A percentile compares a stretch with the other conserved stretches of the same genome.
Conservation (phyloP, 2,329 filamentous ascomycete species). For the Talaromyces sp. region DNA sequence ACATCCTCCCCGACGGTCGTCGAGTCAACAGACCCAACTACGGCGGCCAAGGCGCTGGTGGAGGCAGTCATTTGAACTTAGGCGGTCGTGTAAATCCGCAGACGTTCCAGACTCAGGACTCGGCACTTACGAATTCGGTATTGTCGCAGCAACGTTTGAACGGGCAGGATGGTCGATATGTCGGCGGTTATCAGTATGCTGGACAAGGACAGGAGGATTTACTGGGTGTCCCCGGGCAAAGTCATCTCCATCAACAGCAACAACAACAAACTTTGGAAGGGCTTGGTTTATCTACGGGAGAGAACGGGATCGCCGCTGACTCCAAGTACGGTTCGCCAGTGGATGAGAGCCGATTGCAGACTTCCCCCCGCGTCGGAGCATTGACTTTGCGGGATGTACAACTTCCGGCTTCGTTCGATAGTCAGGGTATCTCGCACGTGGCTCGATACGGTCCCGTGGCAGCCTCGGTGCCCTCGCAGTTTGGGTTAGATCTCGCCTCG, state of each 20-base stretch:
- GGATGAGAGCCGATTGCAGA: constrained; percentile 70
- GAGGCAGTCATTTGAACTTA: constrained; percentile 60
- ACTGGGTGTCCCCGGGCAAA: constrained; percentile 31
- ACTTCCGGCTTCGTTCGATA: constrained; percentile 91
- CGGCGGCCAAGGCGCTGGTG: constrained; percentile 50
- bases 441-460: constrained; percentile 87
- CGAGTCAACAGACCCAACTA: constrained; percentile 73
- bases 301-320: constrained; percentile 58
- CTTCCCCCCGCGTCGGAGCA: constrained; percentile 63
- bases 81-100: constrained; percentile 66
- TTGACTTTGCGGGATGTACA: constrained; percentile 92
- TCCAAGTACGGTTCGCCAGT: constrained; percentile 79
- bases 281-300: constrained; percentile 32
- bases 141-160: constrained; percentile 59
- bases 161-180: constrained; percentile 45
- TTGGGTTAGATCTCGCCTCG: constrained; percentile 69
- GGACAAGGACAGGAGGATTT: constrained; percentile 40
- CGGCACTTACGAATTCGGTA: constrained; percentile 71
- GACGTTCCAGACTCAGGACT: constrained; percentile 61
- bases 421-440: constrained; percentile 88
- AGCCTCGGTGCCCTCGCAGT: constrained; percentile 87
- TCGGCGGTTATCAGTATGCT: constrained; percentile 34
- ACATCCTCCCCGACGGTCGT: constrained; percentile 89
- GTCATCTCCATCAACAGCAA: constrained; percentile 30
- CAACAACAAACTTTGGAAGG: constrained; percentile 28